Percentiles rank a stretch among this genome's conserved stretches.
Evolutionary conservation across 768 basidiomycete genomes (phyloP).

Genomic region (Auriculariales sp.): DNA sequence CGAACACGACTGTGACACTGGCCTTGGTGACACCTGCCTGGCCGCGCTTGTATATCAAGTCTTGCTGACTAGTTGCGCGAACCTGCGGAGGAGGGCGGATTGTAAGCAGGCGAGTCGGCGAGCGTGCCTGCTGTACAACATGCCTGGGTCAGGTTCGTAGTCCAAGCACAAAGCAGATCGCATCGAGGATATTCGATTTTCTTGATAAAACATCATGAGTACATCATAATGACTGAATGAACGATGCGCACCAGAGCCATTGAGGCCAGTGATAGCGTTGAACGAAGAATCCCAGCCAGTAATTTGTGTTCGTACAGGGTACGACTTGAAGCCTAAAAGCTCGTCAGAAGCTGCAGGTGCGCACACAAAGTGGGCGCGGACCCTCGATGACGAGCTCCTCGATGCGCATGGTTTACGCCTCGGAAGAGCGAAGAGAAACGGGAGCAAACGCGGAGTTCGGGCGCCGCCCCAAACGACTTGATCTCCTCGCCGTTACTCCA

Average conservation of each 20-base stretch:
- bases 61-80: conserved; percentile 89
- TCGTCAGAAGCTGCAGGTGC: too few relatives aligned
- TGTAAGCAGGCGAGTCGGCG: neutral
- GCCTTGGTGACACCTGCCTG: conserved; percentile 96
- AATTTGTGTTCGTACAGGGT: conserved; percentile 90
- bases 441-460: too few relatives aligned
- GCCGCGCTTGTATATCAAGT: conserved; percentile 97
- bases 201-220: conserved; percentile 37
- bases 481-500: too few relatives aligned
- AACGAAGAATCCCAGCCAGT: conserved; percentile 96
- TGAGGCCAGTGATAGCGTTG: conserved; percentile 87
- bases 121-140: too few relatives aligned
- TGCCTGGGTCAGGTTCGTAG: conserved; percentile 95
- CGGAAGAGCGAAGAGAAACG: too few relatives aligned
- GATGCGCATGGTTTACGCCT: conserved; percentile 85
- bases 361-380: too few relatives aligned
- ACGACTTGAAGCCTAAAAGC: conserved; percentile 99
- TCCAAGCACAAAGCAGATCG: conserved; percentile 96
- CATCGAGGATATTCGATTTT: conserved; percentile 98
- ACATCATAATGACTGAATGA: conserved; percentile 42
- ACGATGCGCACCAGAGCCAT: conserved; percentile 14
- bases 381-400: conserved; percentile 94
- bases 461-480: too few relatives aligned
- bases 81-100: conserved; percentile 59
- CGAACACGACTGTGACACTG: conserved; percentile 95